A percentile compares a stretch with the other conserved stretches of the same genome.
phyloP scores from a whole-genome alignment of 495 filamentous ascomycete genomes.

The Annulohypoxylon bovei region DNA sequence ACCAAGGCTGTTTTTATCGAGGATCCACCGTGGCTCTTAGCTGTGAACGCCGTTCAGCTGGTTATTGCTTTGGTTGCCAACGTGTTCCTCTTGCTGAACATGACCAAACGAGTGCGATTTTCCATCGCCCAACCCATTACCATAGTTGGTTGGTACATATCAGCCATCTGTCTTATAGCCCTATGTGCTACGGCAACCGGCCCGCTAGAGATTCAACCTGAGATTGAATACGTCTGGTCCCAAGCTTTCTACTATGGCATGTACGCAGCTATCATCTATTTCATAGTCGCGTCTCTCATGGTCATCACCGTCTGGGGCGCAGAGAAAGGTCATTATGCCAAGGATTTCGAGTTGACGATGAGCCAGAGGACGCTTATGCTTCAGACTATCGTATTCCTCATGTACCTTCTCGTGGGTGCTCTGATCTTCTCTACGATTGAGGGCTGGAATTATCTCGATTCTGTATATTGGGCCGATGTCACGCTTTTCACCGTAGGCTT shows the following conservation, averaged over 20 bases:
- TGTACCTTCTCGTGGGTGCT: constrained; percentile 79
- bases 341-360: constrained; percentile 75
- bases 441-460: constrained; percentile 80
- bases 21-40: constrained; percentile 79
- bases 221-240: constrained; percentile 66
- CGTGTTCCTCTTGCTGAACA: constrained; percentile 79
- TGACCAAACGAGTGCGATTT: constrained; percentile 82
- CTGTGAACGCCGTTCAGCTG: constrained; percentile 79
- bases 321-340: constrained; percentile 67
- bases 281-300: constrained; percentile 76
- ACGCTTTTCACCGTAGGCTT: constrained; percentile 88
- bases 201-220: constrained; percentile 56
- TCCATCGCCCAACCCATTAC: constrained; percentile 78
- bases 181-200: constrained; percentile 67
- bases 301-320: constrained; percentile 75
- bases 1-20: constrained; percentile 61
- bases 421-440: constrained; percentile 77
- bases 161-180: constrained; percentile 69
- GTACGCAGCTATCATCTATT: constrained; percentile 79
- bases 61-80: constrained; percentile 76
- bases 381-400: constrained; percentile 81
- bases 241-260: constrained; percentile 86
- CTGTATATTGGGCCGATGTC: constrained; percentile 84
- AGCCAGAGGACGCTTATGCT: constrained; percentile 87
- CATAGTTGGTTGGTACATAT: constrained; percentile 69